These are phyloP conservation scores for Backusella macrospora DNA, from an alignment of 192 early-diverging fungal genomes.

Conservation along the genomic window DNA sequence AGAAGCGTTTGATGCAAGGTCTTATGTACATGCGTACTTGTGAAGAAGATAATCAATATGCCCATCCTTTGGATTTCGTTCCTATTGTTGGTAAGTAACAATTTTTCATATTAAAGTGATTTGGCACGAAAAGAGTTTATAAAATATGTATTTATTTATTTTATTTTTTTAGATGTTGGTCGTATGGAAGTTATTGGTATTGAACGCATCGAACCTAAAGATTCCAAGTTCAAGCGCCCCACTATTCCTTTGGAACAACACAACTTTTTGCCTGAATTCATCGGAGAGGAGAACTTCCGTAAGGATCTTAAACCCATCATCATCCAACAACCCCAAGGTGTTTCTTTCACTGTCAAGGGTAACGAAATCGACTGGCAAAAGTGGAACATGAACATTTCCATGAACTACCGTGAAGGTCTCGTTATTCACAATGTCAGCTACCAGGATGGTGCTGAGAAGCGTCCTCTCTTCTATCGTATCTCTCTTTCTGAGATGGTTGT, in stretches of 20 bases:
- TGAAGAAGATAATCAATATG: conserved; percentile 48
- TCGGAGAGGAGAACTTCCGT: conserved; percentile 40
- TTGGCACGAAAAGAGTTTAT: not conserved
- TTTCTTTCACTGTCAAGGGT: conserved; percentile 43
- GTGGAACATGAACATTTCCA: conserved; percentile 45
- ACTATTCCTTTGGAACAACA: conserved; percentile 41
- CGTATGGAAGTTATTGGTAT: conserved; percentile 42
- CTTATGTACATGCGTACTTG: conserved; percentile 45
- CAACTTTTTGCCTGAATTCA: conserved; percentile 45
- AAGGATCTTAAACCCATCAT: conserved; percentile 45
- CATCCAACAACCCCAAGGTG: conserved; percentile 45
- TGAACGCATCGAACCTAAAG: conserved; percentile 38
- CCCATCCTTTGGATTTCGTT: conserved; percentile 46
- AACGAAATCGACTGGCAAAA: conserved; percentile 49
- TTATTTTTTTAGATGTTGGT: conserved; percentile 25
- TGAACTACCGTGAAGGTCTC: conserved; percentile 48
- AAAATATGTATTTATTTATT: no score
- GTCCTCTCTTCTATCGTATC: conserved; percentile 46
- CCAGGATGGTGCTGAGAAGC: conserved; percentile 40
- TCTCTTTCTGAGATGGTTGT: conserved; percentile 49
- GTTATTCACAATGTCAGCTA: conserved; percentile 46
- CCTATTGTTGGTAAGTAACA: conserved; percentile 40
- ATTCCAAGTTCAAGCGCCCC: conserved; percentile 41
- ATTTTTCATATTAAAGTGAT: not conserved
- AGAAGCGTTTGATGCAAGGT: conserved; percentile 37